A percentile compares a stretch with the other conserved stretches of the same genome.
phyloP scores from a whole-genome alignment of 345 rosid species.

The Salix caprea region DNA sequence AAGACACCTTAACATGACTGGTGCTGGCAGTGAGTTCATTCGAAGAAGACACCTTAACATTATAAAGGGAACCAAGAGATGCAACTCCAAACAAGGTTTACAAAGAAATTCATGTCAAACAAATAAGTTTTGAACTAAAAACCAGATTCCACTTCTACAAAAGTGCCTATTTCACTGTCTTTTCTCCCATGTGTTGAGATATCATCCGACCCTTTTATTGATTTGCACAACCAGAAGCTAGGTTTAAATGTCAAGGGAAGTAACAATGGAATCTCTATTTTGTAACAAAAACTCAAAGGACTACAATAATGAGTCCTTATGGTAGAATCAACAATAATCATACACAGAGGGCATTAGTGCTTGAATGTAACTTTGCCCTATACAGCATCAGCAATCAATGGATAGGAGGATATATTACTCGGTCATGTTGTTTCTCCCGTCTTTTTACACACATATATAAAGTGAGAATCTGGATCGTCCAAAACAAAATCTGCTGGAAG shows the following conservation, averaged over 20 bases:
- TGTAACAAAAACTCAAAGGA: conserved; percentile 4
- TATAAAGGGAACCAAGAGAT: background rate
- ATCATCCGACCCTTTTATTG: background rate
- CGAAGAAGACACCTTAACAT: too few relatives aligned
- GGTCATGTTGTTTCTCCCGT: conserved; percentile 30
- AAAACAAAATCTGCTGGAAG: conserved; percentile 60
- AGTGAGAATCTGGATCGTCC: conserved; percentile 93
- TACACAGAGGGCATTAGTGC: conserved; percentile 11
- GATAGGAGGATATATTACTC: conserved; percentile 29
- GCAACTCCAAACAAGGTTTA: background rate
- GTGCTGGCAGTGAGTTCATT: background rate
- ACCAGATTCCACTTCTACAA: background rate
- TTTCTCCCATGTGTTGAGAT: background rate
- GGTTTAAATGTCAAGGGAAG: background rate
- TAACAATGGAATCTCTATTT: background rate
- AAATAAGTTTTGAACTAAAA: background rate
- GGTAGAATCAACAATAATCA: conserved; percentile 14
- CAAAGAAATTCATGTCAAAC: background rate
- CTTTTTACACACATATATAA: conserved; percentile 74
- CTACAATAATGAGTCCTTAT: conserved; percentile 11
- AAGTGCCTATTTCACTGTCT: background rate
- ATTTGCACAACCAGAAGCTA: background rate
- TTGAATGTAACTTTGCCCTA: conserved; percentile 4
- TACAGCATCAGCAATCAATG: conserved; percentile 37
- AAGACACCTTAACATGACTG: background rate